Conservation (phyloP, 1,284 basidiomycete species). For the Fomitopsis palustris region DNA sequence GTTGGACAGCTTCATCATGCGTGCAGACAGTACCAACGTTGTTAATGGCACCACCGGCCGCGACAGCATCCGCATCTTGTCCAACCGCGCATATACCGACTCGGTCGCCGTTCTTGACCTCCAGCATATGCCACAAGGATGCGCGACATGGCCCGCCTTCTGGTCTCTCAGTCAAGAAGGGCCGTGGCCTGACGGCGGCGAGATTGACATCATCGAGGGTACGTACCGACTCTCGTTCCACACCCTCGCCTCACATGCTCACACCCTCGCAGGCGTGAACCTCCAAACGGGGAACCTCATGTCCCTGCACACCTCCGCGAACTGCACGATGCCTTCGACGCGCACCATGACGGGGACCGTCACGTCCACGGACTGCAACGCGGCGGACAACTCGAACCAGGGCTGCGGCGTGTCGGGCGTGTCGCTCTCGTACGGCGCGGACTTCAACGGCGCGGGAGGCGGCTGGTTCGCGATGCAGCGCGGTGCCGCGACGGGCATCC, state of each 20-base stretch:
- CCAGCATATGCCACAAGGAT: constrained; percentile 53
- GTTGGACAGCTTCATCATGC: constrained; percentile 46
- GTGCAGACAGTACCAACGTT: constrained; percentile 38
- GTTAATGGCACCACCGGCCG: constrained; percentile 41
- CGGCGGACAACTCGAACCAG: constrained; percentile 47
- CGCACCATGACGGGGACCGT: constrained; percentile 37
- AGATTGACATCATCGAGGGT: constrained; percentile 53
- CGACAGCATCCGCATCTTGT: constrained; percentile 48
- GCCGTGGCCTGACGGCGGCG: constrained; percentile 53
- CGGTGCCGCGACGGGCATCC: constrained; percentile 35
- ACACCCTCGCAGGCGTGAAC: constrained; percentile 37
- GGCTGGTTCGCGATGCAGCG: constrained; percentile 49
- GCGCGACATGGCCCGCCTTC: constrained; percentile 62
- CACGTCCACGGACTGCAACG: constrained; percentile 46
- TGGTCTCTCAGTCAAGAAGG: constrained; percentile 54
- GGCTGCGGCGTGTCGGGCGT: constrained; percentile 55
- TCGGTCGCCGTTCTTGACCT: constrained; percentile 47
- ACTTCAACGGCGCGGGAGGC: constrained; percentile 48
- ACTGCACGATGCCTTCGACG: constrained; percentile 39
- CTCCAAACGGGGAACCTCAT: constrained; percentile 39
- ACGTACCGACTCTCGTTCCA: neutral
- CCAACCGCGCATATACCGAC: constrained; percentile 39
- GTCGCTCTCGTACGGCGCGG: constrained; percentile 43
- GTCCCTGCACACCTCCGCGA: constrained; percentile 49
- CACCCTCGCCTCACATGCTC: neutral